Conservation (phyloP, 2,329 filamentous ascomycete species). For the Monosporascus sp. region DNA sequence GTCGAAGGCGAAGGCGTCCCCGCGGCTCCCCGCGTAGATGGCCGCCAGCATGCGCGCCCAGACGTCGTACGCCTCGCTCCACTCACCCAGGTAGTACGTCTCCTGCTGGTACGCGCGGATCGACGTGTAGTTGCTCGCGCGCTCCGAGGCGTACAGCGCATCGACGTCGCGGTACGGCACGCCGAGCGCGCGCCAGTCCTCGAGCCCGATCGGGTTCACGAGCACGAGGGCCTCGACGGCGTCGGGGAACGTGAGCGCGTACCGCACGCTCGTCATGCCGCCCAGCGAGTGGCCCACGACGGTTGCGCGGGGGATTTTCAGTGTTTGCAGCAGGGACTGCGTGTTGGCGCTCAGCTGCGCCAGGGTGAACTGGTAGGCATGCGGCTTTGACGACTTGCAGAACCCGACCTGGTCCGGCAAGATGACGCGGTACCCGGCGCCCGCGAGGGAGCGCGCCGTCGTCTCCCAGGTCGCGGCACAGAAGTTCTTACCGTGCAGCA, state of each 20-base stretch:
- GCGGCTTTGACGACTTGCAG: constrained; percentile 51
- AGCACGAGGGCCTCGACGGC: constrained; percentile 39
- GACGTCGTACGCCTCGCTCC: constrained; percentile 44
- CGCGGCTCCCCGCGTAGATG: constrained; percentile 42
- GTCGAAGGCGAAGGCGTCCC: constrained; percentile 37
- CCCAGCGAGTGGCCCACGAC: constrained; percentile 52
- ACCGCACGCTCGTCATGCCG: constrained; percentile 48
- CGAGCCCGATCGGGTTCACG: constrained; percentile 47
- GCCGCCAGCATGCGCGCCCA: constrained; percentile 52
- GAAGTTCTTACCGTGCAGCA: constrained; percentile 53
- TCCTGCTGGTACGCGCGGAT: constrained; percentile 42
- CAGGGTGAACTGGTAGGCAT: constrained; percentile 46
- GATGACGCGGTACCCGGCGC: constrained; percentile 45
- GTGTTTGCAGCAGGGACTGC: constrained; percentile 37
- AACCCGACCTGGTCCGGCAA: constrained; percentile 51
- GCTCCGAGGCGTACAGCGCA: constrained; percentile 31
- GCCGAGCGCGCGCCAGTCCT: constrained; percentile 46
- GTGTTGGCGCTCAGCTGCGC: constrained; percentile 48
- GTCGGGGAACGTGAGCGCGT: constrained; percentile 44
- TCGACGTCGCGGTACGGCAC: constrained; percentile 43
- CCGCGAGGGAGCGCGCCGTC: constrained; percentile 37
- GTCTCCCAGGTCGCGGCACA: constrained; percentile 47
- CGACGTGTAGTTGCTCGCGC: constrained; percentile 35
- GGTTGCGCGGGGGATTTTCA: constrained; percentile 38
- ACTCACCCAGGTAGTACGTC: constrained; percentile 44